Conservation (phyloP, 2,329 filamentous ascomycete species). For the Pezicula rhizophila region DNA sequence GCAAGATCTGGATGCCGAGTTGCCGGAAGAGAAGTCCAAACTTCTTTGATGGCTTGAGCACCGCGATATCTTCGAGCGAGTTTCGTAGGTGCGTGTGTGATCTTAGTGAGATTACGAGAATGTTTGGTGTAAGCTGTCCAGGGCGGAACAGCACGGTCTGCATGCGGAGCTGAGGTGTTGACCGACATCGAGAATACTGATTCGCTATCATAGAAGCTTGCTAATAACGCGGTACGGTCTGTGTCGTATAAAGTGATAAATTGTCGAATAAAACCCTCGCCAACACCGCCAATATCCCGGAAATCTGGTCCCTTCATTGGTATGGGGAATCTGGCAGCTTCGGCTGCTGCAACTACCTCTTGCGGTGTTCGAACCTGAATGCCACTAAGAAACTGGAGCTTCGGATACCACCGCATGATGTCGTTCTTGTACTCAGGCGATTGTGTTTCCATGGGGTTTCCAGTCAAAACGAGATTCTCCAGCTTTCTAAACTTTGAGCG, state of each 20-base stretch:
- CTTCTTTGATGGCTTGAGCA: conserved; percentile 54
- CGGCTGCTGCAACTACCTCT: conserved; percentile 51
- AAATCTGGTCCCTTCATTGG: conserved; percentile 62
- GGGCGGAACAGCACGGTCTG: conserved; percentile 39
- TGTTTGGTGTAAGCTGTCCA: conserved; percentile 73
- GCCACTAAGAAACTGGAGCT: conserved; percentile 70
- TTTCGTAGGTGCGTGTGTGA: conserved; percentile 54
- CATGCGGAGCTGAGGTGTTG: conserved; percentile 54
- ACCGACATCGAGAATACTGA: conserved; percentile 73
- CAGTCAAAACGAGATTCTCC: conserved; percentile 72
- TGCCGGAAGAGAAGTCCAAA: conserved; percentile 65
- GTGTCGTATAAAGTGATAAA: conserved; percentile 72
- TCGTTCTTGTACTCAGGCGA: conserved; percentile 62
- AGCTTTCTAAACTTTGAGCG: conserved; percentile 71
- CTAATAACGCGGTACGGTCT: conserved; percentile 57
- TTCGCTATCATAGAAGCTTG: conserved; percentile 67
- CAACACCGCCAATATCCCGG: conserved; percentile 66
- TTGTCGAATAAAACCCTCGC: conserved; percentile 67
- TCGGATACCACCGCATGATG: conserved; percentile 76
- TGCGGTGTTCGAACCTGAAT: conserved; percentile 67
- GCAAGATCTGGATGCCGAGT: conserved; percentile 71
- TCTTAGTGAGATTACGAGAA: conserved; percentile 71
- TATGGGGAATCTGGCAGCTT: conserved; percentile 47
- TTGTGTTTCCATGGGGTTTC: conserved; percentile 65
- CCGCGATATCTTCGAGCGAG: conserved; percentile 63